Conservation (phyloP, 129 eudicot genomes). For the Kitagawia praeruptora region DNA sequence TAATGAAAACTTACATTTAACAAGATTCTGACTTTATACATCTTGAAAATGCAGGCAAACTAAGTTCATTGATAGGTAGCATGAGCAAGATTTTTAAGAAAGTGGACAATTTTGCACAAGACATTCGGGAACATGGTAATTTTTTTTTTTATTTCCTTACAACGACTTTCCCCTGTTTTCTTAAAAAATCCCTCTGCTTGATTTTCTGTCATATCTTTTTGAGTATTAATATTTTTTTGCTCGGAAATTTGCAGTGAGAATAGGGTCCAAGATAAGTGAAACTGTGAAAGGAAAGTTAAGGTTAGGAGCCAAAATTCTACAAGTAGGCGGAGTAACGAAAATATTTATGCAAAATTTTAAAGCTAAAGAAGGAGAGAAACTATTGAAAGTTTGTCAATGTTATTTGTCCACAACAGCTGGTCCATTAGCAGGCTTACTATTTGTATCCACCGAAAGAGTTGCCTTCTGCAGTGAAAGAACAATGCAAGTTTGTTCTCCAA, state of each 20-base stretch:
- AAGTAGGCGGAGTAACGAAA: conserved; percentile 19
- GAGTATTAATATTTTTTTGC: background rate
- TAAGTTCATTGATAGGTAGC: background rate
- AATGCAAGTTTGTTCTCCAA: conserved; percentile 12
- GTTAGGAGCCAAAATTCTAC: conserved; percentile 25
- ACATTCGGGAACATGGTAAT: conserved; percentile 22
- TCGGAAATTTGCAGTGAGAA: background rate
- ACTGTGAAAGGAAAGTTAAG: conserved; percentile 27
- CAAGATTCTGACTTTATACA: background rate
- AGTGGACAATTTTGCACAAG: conserved; percentile 12
- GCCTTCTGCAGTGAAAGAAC: conserved; percentile 21
- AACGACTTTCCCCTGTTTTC: background rate
- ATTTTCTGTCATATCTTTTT: background rate
- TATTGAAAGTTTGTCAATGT: conserved; percentile 31
- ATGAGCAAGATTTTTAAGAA: conserved; percentile 17
- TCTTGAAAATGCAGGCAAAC: conserved; percentile 21
- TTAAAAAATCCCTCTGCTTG: background rate
- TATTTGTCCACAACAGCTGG: conserved; percentile 35
- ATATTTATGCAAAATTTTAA: conserved; percentile 20
- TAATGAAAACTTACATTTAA: background rate
- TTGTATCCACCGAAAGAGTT: conserved; percentile 21
- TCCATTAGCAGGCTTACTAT: conserved; percentile 34
- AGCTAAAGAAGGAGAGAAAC: conserved; percentile 19
- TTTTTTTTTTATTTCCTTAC: background rate
- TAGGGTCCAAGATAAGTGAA: conserved; percentile 21